Base-by-base conservation (phyloP, 768 basidiomycete genomes). In the Hygrocybe coccinea region DNA sequence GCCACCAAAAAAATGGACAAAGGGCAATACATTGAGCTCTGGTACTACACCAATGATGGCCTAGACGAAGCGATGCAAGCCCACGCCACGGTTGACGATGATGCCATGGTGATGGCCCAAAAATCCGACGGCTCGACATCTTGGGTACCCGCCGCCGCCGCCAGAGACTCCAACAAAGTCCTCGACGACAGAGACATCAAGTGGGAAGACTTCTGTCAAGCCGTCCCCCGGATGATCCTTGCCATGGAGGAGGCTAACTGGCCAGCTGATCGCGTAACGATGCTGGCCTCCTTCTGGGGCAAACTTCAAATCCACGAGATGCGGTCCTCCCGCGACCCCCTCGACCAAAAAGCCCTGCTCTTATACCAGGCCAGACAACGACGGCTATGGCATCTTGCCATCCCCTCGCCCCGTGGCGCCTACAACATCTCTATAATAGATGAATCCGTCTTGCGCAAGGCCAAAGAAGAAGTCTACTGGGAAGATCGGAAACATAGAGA, bases 321-420 rank as follows among this genome's bases (percentile, higher is more conserved):
- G 15, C 38, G 55, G 12, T 48, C 45, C 33, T 53, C 62, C 2
- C 6, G 33, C 3, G 35, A 59, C 19, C 50, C 54, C 4, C 21
- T 57, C 8, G 51, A n/a, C n/a, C n/a, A n/a, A n/a, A n/a, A n/a
- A n/a, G n/a, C n/a, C n/a, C n/a, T n/a, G n/a, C n/a, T n/a, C 1
- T 12, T 50, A 1, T 64, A 62, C 53, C 60, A 65, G 45, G 55
- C 52, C 10, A 44, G 56, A 38, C 58, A 64, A 21, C 53, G 48
- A 2, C 9, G 34, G 2, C 15, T 29, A 7, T 63, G 60, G 60
- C 56, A 62, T 22, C 33, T 48, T 11, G 37, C 53, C 2, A 54
- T 60, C 17, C 3, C 21, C 2, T 11, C 38, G 5, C 47, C 56
- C 37, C 19, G 34, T 14, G n/a, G 24, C 9, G 56, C 39, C 2